Conservation (phyloP, 2,329 filamentous ascomycete genomes). For the Colletotrichum euphorbiae region DNA sequence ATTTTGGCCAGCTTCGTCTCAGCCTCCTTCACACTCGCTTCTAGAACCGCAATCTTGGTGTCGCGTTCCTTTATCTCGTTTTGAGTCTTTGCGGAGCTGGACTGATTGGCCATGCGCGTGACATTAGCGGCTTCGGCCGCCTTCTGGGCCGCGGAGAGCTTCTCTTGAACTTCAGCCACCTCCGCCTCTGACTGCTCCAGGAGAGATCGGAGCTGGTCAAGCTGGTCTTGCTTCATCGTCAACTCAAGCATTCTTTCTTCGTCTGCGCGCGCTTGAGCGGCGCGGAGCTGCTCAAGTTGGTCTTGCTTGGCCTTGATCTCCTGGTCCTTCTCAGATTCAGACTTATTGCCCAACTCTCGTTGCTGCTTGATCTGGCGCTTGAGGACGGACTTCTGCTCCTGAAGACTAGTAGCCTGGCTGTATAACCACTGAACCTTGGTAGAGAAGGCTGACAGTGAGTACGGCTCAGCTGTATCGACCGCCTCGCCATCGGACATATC, state of each 20-base stretch:
- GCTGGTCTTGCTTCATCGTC: constrained; percentile 63
- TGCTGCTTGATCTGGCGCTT: constrained; percentile 96
- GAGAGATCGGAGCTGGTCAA: constrained; percentile 54
- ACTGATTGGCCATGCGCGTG: constrained; percentile 41
- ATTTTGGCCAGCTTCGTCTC: constrained; percentile 47
- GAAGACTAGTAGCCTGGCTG: constrained; percentile 78
- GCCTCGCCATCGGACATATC: constrained; percentile 72
- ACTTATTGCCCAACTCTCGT: constrained; percentile 89
- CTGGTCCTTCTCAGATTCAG: constrained; percentile 77
- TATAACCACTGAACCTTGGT: constrained; percentile 84
- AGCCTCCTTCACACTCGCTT: constrained; percentile 53
- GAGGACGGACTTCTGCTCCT: constrained; percentile 89
- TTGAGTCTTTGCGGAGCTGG: constrained; percentile 40
- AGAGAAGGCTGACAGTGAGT: constrained; percentile 81
- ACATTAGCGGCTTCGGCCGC: constrained; percentile 57
- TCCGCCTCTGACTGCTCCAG: constrained; percentile 54
- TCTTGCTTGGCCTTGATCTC: constrained; percentile 70
- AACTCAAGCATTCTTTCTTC: constrained; percentile 72
- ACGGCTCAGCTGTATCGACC: constrained; percentile 68
- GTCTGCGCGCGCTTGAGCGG: constrained; percentile 41
- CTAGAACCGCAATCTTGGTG: constrained; percentile 54
- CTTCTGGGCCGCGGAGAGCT: constrained; percentile 60
- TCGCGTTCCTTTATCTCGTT: constrained; percentile 55
- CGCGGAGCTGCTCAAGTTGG: constrained; percentile 59
- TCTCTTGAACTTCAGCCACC: constrained; percentile 55